Percentiles rank a stretch among this genome's conserved stretches.
phyloP scores from a whole-genome alignment of 2,329 filamentous ascomycete genomes.

The Arthrobotrys entomopaga region DNA sequence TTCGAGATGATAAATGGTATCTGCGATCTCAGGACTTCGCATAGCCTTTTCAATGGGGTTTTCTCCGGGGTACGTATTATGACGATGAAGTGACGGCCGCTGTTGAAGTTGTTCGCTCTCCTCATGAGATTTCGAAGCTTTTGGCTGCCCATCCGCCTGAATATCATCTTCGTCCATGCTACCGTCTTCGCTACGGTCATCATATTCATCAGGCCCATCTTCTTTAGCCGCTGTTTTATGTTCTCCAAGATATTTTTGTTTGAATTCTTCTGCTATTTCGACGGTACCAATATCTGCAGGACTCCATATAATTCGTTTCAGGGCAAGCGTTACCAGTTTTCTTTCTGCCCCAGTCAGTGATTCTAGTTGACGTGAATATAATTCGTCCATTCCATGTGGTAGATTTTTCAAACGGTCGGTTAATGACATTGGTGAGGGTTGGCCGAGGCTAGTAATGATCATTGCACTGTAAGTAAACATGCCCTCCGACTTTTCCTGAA shows the following conservation, averaged over 20 bases:
- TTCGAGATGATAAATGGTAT: slow-evolving; percentile 35
- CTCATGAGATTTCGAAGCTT: background rate
- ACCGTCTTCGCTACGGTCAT: background rate
- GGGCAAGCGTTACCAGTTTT: slow-evolving; percentile 19
- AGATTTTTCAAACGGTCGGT: slow-evolving; percentile 8
- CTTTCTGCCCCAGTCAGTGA: background rate
- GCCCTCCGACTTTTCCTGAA: slow-evolving; percentile 27
- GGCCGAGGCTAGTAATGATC: slow-evolving; percentile 24
- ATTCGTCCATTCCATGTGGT: slow-evolving; percentile 26
- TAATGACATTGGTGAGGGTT: slow-evolving; percentile 32
- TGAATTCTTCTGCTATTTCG: slow-evolving; percentile 28
- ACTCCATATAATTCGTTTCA: slow-evolving; percentile 18
- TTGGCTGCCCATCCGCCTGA: background rate
- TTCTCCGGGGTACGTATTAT: background rate
- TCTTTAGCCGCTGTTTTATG: background rate
- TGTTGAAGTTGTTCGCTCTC: background rate
- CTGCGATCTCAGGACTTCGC: slow-evolving; percentile 33
- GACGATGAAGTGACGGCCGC: background rate
- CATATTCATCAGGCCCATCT: slow-evolving; percentile 6
- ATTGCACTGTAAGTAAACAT: slow-evolving; percentile 44
- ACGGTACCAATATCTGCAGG: slow-evolving; percentile 6
- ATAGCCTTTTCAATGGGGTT: slow-evolving; percentile 19
- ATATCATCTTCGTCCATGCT: background rate
- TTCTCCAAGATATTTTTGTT: slow-evolving; percentile 13
- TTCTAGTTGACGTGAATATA: slow-evolving; percentile 29